These are phyloP conservation scores for Epichloe uncinata DNA, from an alignment of 2,329 filamentous ascomycete species.

Conservation along the genomic window DNA sequence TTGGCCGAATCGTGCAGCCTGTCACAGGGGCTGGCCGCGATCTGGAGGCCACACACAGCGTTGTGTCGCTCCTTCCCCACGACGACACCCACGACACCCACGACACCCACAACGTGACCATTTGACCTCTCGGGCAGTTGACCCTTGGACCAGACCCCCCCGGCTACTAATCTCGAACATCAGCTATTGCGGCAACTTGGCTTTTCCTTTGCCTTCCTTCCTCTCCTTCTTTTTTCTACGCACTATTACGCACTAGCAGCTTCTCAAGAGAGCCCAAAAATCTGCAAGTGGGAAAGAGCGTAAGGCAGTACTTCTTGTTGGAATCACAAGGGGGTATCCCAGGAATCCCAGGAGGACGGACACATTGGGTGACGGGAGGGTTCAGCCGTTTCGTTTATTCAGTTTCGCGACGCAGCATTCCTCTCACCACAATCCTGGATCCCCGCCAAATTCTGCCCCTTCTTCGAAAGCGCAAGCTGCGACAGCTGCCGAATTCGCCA, in stretches of 20 bases:
- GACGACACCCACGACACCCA: too few species aligned
- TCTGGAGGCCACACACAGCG: neutral
- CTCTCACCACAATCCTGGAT: neutral
- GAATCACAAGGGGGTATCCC: too few species aligned
- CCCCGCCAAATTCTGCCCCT: neutral
- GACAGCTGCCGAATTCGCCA: slow-evolving; percentile 1
- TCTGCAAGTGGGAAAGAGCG: neutral
- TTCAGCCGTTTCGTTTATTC: neutral
- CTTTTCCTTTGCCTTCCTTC: neutral
- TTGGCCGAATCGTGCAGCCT: too few species aligned
- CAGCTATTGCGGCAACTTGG: neutral
- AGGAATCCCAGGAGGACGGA: too few species aligned
- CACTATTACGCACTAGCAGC: neutral
- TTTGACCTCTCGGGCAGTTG: neutral
- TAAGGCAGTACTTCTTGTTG: too few species aligned
- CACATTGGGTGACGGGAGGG: neutral
- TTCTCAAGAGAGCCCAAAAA: neutral
- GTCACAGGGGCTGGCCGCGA: neutral
- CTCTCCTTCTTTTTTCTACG: neutral
- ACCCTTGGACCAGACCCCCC: neutral
- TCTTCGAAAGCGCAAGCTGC: slow-evolving; percentile 4
- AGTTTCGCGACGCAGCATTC: neutral
- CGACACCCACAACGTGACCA: neutral
- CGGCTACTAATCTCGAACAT: neutral
- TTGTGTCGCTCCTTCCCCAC: too few species aligned